Base-by-base conservation (phyloP, 352 stramenopile genomes). In the Blastocystis sp. region DNA sequence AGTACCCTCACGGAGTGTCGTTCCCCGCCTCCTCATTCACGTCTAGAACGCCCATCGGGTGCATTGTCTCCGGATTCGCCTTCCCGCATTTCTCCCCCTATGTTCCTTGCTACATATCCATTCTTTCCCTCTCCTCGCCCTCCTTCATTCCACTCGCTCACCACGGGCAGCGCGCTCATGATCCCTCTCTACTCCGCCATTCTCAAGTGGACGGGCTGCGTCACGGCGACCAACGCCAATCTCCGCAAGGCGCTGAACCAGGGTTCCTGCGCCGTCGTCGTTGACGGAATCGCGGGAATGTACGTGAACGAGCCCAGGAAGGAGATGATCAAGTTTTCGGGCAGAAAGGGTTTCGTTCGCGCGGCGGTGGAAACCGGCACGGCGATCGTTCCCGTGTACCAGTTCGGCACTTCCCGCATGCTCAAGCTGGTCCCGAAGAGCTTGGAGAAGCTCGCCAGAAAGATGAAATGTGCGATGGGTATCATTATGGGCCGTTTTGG, bases 231-330 rank as follows among this genome's bases (percentile, higher is more conserved):
- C 2, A 85, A 69, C 29, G 50, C 35, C 24, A 85, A 85, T 59
- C 55, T 85, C 29, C 74, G 74, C 61, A 85, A 85, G 51, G n/a
- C 74, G 2, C 74, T 85, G 9, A 6, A 10, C 24, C 24, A 66
- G 59, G 74, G 74, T 29, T 85, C 74, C 13, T 85, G 74, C 61
- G 74, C 74, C 13, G 74, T 85, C 31, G 74, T 85, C 16, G 74
- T 85, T 26, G 74, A 85, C 60, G 74, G 74, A 35, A 85, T 85
- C 50, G 74, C 74, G 2, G 74, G 74, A 51, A 85, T 85, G 74
- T 85, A 85, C 51, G 24, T 85, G 26, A 85, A 85, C 61, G 74
- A 85, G 55, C 74, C 74, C 3, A 69, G 41, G 19, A 85, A 85
- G 29, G 74, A 85, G 50, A 85, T 85, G 74, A 19, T 85, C 33